Evolutionary conservation across 2,329 filamentous ascomycete species (phyloP), one percentile per base, ranked within the genome.

Genomic region (Aspergillus japonicus): DNA sequence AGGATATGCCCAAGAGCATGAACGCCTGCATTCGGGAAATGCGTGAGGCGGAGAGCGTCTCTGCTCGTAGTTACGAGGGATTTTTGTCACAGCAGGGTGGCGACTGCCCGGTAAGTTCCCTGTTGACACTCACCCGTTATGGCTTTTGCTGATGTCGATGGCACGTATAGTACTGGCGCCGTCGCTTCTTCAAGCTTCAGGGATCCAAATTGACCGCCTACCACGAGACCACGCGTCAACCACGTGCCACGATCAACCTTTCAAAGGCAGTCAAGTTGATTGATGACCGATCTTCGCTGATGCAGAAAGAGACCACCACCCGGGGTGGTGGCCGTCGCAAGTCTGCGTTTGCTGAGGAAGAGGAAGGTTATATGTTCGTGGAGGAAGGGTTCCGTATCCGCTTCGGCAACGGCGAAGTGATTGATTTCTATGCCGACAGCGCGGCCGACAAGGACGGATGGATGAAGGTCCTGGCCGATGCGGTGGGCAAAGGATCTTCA

Each of bases 1-100:
- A 97, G 16, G 94, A 98, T 67, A 97, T 99, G 92, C 95, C 95
- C 57, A 98, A 98, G 87, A 97, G 93, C 81, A 96, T 99, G 93
- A 96, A 95, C 77, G 90, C 91, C 48, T 96, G 92, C 75, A 90
- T 98, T 68, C 86, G 95, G 19, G 95, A 98, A 79, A 87, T 99
- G 78, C 91, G 90, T 77, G 91, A 94, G 55, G 92, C 94, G 2
- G 92, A 96, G 74, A 89, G 90, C 73, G 84, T 90, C 62, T 85
- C 90, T 63, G 83, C 89, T 52, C 87, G 89, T 63, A 89, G 87
- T 68, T 96, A 86, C 82, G 94, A 99, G 76, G 94, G 95, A 31
- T 88, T 90, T 71, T 81, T 99, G 61, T 97, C 93, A 74, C 95
- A 99, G 75, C 95, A 99, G 78, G 95, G 95, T 73, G 95, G 95